phyloP scores from a whole-genome alignment of 345 rosid species.

The Diplotaxis tenuifolia region DNA sequence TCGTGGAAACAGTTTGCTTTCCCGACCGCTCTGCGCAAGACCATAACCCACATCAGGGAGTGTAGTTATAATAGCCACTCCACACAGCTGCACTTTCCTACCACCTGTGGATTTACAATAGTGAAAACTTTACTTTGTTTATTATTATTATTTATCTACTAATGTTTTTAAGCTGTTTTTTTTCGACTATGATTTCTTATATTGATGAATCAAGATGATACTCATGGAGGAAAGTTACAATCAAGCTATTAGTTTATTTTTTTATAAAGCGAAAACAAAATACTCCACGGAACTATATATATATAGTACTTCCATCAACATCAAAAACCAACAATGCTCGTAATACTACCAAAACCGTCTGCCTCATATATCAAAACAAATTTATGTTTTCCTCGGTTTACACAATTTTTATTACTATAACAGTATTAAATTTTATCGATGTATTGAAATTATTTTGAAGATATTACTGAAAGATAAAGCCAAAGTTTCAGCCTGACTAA shows the following conservation, averaged over 20 bases:
- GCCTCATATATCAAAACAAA: slow-evolving; percentile 25
- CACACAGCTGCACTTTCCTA: slow-evolving; percentile 58
- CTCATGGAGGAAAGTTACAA: no score
- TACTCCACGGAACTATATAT: slow-evolving; percentile 28
- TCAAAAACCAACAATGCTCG: slow-evolving; percentile 28
- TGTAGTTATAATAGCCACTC: no score
- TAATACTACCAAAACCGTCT: slow-evolving; percentile 22
- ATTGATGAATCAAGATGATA: no score
- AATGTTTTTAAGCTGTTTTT: background rate
- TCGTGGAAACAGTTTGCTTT: background rate
- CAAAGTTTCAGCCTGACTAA: background rate
- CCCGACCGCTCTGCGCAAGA: background rate
- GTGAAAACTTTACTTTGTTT: background rate
- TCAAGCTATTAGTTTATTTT: background rate
- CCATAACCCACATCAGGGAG: background rate
- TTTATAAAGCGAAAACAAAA: slow-evolving; percentile 34
- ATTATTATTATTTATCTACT: slow-evolving; percentile 9
- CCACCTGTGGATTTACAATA: slow-evolving; percentile 45
- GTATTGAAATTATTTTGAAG: background rate
- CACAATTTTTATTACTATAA: slow-evolving; percentile 8
- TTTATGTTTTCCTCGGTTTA: slow-evolving; percentile 1
- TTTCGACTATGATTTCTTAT: no score
- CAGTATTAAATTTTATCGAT: background rate
- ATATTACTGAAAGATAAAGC: background rate
- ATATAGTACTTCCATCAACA: background rate